A percentile compares a stretch with the other conserved stretches of the same genome.
Evolutionary conservation across 257 asterid genomes (phyloP).

Genomic region (Nicotiana noctiflora): DNA sequence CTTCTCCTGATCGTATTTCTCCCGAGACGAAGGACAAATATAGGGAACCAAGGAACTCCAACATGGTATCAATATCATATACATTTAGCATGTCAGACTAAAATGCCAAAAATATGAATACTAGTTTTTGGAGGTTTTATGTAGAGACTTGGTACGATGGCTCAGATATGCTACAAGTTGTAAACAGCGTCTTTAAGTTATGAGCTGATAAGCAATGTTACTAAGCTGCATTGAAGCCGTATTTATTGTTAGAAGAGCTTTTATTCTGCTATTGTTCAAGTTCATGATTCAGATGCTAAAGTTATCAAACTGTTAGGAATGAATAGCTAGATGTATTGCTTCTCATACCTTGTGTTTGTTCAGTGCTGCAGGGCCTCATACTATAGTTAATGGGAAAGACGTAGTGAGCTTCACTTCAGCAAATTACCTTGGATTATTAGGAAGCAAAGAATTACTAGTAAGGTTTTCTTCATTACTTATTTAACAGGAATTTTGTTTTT

Average conservation of each 20-base stretch:
- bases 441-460: conserved; percentile 70
- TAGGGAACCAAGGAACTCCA: neutral
- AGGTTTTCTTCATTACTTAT: conserved; percentile 15
- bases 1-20: too few relatives aligned
- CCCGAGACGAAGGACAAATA: too few relatives aligned
- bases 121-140: neutral
- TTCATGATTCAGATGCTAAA: neutral
- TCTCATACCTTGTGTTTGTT: conserved; percentile 21
- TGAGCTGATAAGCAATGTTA: neutral
- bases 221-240: neutral
- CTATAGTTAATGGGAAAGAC: conserved; percentile 57
- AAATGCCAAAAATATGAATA: neutral
- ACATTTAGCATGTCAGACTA: neutral
- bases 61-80: neutral
- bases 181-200: neutral
- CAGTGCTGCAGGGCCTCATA: conserved; percentile 98
- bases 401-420: conserved; percentile 88
- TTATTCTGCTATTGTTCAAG: neutral
- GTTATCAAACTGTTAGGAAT: neutral
- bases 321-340: neutral
- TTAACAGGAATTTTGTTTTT: neutral
- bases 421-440: conserved; percentile 86
- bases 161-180: neutral
- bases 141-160: neutral
- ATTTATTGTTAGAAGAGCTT: neutral